phyloP scores from a whole-genome alignment of 768 basidiomycete genomes.

The Pisolithus orientalis region DNA sequence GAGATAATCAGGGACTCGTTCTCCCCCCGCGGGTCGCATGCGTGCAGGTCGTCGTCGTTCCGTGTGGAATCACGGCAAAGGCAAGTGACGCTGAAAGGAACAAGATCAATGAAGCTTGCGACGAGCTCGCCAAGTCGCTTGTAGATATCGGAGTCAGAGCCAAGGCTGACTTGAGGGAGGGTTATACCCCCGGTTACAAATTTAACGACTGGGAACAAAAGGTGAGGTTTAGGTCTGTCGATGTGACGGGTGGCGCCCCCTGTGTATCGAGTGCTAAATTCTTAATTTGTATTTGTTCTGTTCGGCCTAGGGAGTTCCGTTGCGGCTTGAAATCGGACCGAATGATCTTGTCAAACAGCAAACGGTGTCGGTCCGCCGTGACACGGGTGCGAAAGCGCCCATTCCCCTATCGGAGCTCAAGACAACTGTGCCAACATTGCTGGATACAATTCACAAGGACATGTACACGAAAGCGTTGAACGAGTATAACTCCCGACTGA shows the following conservation, averaged over 20 bases:
- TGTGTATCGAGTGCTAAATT: neutral
- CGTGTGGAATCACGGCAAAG: slow-evolving; percentile 91
- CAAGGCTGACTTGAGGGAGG: slow-evolving; percentile 88
- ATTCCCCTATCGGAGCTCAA: slow-evolving; percentile 45
- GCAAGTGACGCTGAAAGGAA: slow-evolving; percentile 60
- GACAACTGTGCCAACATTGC: slow-evolving; percentile 50
- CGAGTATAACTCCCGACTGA: slow-evolving; percentile 63
- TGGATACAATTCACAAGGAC: slow-evolving; percentile 82
- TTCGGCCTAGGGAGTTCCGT: slow-evolving; percentile 76
- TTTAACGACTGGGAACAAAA: slow-evolving; percentile 99
- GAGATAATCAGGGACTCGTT: slow-evolving; percentile 95
- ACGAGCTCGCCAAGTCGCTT: slow-evolving; percentile 67
- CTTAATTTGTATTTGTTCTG: neutral
- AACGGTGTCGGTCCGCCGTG: slow-evolving; percentile 79
- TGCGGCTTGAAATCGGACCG: slow-evolving; percentile 96
- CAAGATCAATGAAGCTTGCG: slow-evolving; percentile 71
- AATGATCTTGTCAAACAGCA: slow-evolving; percentile 81
- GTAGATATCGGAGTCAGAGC: slow-evolving; percentile 72
- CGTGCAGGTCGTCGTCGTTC: slow-evolving; percentile 86
- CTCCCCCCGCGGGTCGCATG: slow-evolving; percentile 96
- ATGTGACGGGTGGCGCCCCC: neutral
- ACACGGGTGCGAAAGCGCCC: slow-evolving; percentile 56
- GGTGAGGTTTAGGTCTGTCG: slow-evolving; percentile 34
- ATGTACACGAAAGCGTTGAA: slow-evolving; percentile 80
- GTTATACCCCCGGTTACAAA: slow-evolving; percentile 97